Conservation (phyloP, 2,329 filamentous ascomycete species). For the Calonectria henricotiae region DNA sequence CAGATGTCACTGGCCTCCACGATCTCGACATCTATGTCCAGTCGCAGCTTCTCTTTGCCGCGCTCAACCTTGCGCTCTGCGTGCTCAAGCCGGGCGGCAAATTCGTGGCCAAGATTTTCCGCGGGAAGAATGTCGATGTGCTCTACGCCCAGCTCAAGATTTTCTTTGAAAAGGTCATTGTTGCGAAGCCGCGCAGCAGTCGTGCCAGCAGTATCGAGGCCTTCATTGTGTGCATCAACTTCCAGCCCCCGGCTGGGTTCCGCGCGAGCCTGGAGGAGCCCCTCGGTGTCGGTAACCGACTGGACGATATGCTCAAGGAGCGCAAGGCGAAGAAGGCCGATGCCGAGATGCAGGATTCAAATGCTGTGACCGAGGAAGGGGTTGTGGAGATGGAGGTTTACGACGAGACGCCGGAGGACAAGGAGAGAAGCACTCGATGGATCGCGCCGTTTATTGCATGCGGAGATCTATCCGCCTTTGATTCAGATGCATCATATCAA, state of each 20-base stretch:
- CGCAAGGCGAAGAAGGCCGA: constrained; percentile 60
- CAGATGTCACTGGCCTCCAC: constrained; percentile 96
- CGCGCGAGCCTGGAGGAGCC: constrained; percentile 83
- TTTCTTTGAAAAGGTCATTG: constrained; percentile 87
- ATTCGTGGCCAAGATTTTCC: constrained; percentile 98
- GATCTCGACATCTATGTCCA: constrained; percentile 99
- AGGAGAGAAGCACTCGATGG: constrained; percentile 74
- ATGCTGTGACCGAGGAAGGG: constrained; percentile 53
- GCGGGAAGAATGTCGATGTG: constrained; percentile 94
- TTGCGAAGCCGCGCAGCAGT: constrained; percentile 94
- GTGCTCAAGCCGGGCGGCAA: constrained; percentile 94
- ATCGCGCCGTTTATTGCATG: constrained; percentile 98
- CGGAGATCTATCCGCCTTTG: constrained; percentile 93
- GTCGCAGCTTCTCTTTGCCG: constrained; percentile 93
- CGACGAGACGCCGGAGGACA: constrained; percentile 57
- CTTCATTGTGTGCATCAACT: constrained; percentile 95
- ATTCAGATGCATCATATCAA: constrained; percentile 95
- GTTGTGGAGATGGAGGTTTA: constrained; percentile 69
- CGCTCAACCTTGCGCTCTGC: constrained; percentile 92
- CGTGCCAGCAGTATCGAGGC: constrained; percentile 97
- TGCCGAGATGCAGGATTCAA: constrained; percentile 64
- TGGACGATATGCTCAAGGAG: constrained; percentile 68
- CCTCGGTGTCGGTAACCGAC: constrained; percentile 75
- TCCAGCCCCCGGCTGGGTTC: constrained; percentile 84
- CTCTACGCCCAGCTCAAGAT: constrained; percentile 94